Base-by-base conservation (phyloP, 2,329 filamentous ascomycete species). In the Hypomyces perniciosus region DNA sequence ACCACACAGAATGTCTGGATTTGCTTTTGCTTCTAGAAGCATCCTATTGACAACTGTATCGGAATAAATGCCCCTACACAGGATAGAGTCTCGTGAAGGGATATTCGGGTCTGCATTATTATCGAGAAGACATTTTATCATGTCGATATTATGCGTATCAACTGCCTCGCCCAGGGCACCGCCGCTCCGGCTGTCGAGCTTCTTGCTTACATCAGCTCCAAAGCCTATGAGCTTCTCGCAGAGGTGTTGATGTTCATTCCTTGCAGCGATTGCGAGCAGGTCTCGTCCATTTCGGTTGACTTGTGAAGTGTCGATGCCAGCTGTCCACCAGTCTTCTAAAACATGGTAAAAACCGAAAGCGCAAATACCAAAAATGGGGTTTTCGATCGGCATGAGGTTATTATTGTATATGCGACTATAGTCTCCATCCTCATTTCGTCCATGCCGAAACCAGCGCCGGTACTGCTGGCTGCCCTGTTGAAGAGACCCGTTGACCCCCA, bases 121-220 rank as follows among this genome's bases (percentile, higher is more conserved):
- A 10, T 10, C 28, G 3, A 50, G n/a, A 8, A 50, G 8, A 2
- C 39, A 34, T 26, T 2, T 34, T 12, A 6, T n/a, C 5, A 34
- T 20, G 4, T 26, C 4, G 0, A 8, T 2, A 2, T 35, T 12
- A 4, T 2, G 3, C 0, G n/a, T 0, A 0, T 0, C 0, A 2
- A 45, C 37, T 5, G 48, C 48, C 42, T 45, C 42, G 20, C 35
- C 20, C 9, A 50, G 26, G 0, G 48, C 42, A 26, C 41, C 40
- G 20, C 42, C 42, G 5, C 1, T 1, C 0, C 2, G 0, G 8
- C 20, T 30, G 13, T 45, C 29, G 35, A 50, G 12, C 8, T 8
- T 8, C 30, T 4, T 50, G 8, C 44, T 6, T 29, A 50, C 30
- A 20, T 50, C 48, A 26, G 33, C 12, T 30, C 48, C 48, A 2